Evolutionary conservation across 352 stramenopile species (phyloP), one percentile per base, ranked within the genome.

Genomic region (Peronosclerospora sorghi): DNA sequence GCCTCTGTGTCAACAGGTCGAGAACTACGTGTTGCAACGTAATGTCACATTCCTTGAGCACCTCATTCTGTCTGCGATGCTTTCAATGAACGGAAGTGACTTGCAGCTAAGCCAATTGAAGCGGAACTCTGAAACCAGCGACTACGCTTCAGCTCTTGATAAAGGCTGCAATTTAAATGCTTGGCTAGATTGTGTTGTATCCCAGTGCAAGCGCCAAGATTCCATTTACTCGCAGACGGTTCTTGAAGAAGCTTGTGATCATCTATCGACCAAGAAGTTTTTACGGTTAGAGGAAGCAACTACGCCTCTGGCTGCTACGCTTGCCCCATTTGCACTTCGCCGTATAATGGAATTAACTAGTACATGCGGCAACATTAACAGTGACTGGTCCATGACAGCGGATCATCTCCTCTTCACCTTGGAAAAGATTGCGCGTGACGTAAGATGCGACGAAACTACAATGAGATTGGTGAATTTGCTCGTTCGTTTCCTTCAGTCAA

Each of bases 21-120:
- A 84, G 18, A 60, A 12, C 1, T 66, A 80, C 32, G 54, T 70
- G 37, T 19, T 86, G 6, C 64, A 76, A 32, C 69, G 72, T 23
- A 73, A 89, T 29, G 48, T 81, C 23, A 59, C 56, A 2, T 85
- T 82, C 29, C 42, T 81, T 9, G 77, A 89, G 46, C 66, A 84
- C 23, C 51, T 86, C 5, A 39, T 86, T 40, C n/a, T 57, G 10
- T 55, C 41, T 26, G 52, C 53, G 17, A 49, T 51, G 23, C 37
- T n/a, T n/a, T n/a, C n/a, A n/a, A n/a, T n/a, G n/a, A n/a, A n/a
- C n/a, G n/a, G 15, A 13, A 35, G 24, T 9, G 57, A 71, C 19
- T 27, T 69, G 23, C 38, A 72, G 46, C 45, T 80, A 10, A 53
- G 44, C 15, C 60, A 51, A 36, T 46, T 77, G 17, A n/a, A n/a